Base-by-base conservation (phyloP, 2,329 filamentous ascomycete genomes). In the Fonsecaea erecta region DNA sequence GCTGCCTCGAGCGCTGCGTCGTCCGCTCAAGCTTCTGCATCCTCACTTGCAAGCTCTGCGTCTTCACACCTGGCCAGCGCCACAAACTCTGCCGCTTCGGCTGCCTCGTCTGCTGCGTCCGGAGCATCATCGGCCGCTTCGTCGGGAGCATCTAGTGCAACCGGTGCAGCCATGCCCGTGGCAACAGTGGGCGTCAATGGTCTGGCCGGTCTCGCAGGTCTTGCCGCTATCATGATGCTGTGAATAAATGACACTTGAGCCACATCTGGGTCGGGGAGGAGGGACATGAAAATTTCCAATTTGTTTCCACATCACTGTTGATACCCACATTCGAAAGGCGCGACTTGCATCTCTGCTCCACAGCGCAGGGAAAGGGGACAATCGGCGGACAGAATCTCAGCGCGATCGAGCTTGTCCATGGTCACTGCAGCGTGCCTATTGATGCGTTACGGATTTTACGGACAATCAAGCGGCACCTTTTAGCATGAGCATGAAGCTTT, bases 161-260 rank as follows among this genome's bases (percentile, higher is more conserved):
- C 48, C 12, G 65, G 64, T 37, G 58, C 54, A n/a, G 65, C 62
- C 12, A 64, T 66, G 43, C 68, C 69, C 5, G 67, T 73, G 43
- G 70, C 68, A 14, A 73, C 71, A 18, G 69, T 68, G 48, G 73
- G 69, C 24, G 62, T 68, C 53, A 60, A 71, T 35, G 68, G 69
- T 37, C 52, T 74, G 52, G 65, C 75, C 34, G 80, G 79, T 60
- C 73, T 75, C 53, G 73, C 79, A 37, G 80, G 79, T 67, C 70
- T 82, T 35, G 78, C 76, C 62, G 80, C 78, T 61, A 68, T 81
- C 60, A 70, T 81, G 62, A 71, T 77, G 30, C 72, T 80, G 70
- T 81, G 77, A 75, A 70, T 55, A 54, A 37, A 43, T 26, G 11
- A 26, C n/a, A 53, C 55, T 52, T 55, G 30, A 54, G 34, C 51